These are phyloP conservation scores for Stemphylium vesicarium DNA, from an alignment of 2,329 filamentous ascomycete genomes.

Conservation along the genomic window DNA sequence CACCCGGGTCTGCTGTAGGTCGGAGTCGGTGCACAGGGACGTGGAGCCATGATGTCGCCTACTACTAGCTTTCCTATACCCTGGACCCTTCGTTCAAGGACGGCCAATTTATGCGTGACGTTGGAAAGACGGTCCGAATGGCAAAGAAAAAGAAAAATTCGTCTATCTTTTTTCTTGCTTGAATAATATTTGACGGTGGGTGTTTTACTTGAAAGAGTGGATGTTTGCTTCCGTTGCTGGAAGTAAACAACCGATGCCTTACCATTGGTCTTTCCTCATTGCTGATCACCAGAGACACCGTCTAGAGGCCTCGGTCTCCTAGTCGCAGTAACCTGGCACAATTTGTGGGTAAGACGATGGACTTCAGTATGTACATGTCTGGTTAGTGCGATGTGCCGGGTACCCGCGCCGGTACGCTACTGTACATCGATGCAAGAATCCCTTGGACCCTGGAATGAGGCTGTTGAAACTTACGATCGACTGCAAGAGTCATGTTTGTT, in stretches of 20 bases:
- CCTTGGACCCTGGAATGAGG: too few relatives aligned
- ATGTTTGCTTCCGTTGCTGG: neutral
- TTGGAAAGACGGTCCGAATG: conserved; percentile 3
- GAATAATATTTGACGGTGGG: too few relatives aligned
- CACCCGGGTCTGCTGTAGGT: neutral
- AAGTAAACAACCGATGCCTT: neutral
- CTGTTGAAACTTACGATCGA: too few relatives aligned
- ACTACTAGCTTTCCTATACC: too few relatives aligned
- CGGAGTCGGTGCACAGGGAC: neutral
- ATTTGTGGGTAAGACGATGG: too few relatives aligned
- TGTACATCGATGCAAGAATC: too few relatives aligned
- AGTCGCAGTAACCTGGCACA: too few relatives aligned
- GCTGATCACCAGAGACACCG: neutral
- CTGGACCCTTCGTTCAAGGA: neutral
- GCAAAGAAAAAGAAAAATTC: neutral
- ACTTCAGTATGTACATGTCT: too few relatives aligned
- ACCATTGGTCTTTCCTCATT: neutral
- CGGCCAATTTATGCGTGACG: neutral
- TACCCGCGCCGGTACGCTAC: too few relatives aligned
- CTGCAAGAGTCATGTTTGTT: too few relatives aligned
- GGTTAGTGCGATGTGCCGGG: too few relatives aligned
- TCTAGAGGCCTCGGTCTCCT: too few relatives aligned
- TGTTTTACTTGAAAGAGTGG: neutral
- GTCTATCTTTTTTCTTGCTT: neutral
- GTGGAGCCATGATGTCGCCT: neutral